Base-by-base conservation (phyloP, 352 stramenopile genomes). In the Globisporangium polare region DNA sequence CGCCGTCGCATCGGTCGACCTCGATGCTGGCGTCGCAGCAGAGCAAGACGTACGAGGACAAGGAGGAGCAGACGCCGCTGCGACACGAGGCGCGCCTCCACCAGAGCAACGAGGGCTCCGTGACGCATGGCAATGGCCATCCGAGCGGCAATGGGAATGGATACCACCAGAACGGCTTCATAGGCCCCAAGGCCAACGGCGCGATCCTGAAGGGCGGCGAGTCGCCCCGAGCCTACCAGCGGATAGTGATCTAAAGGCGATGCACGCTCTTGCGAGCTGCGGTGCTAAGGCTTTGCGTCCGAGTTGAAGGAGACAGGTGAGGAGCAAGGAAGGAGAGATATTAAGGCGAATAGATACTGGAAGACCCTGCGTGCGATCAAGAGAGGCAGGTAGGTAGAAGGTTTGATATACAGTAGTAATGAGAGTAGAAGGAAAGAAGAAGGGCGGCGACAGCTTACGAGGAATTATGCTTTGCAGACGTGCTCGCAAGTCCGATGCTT, bases 41-140 rank as follows among this genome's bases (percentile, higher is more conserved):
- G 22, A 87, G 80, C 71, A 70, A 72, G 41, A 61, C 45, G 26
- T 63, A 45, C 24, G 74, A 89, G 35, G 70, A 75, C 1, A 74
- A 71, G 50, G 77, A 87, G 22, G 77, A 84, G 52, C 65, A 68
- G 58, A 83, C 68, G 22, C 68, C 72, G 8, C 43, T 88, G 51
- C 71, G 69, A 10, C 26, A 27, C 35, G 63, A 69, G 15, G 70
- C 53, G 3, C 43, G 22, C 22, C 20, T 35, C 9, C 42, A 55
- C 3, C 54, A 60, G 13, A 26, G 29, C 5, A 53, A 53, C 29
- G 46, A 22, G 22, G 37, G 41, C 41, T 17, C 26, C 12, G n/a
- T 27, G 8, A 54, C 6, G 18, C 29, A 33, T 33, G 49, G 49
- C 27, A 54, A 53, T 53, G 37, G 15, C 13, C 37, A n/a, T 10